These are phyloP conservation scores for Cucurbita ficifolia DNA, from an alignment of 306 rosid species.

Conservation along the genomic window DNA sequence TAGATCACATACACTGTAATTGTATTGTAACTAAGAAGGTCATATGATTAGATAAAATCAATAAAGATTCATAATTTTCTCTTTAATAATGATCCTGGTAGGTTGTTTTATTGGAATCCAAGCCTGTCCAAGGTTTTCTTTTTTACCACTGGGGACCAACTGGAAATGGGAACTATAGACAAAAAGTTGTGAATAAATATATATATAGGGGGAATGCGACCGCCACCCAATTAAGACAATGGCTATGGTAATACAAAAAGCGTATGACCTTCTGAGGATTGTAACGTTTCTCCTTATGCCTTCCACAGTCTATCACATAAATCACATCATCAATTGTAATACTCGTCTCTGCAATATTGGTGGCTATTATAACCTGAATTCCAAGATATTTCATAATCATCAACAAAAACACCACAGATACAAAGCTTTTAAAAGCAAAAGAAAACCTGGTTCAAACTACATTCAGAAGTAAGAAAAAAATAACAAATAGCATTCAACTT, in stretches of 20 bases:
- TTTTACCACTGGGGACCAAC: background rate
- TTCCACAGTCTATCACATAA: constrained; percentile 84
- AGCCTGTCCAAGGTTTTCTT: background rate
- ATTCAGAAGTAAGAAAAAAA: background rate
- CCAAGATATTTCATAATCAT: constrained; percentile 10
- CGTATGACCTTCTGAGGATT: constrained; percentile 66
- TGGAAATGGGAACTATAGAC: background rate
- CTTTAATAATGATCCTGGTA: background rate
- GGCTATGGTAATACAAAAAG: background rate
- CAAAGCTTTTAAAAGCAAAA: background rate
- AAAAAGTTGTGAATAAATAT: background rate
- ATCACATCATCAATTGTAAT: constrained; percentile 90
- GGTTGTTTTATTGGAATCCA: background rate
- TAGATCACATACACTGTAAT: background rate
- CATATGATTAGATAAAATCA: background rate
- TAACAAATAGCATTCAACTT: background rate
- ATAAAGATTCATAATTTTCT: background rate
- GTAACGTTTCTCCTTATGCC: constrained; percentile 89
- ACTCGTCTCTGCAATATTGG: constrained; percentile 96
- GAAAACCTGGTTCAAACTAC: background rate
- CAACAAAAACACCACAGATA: background rate
- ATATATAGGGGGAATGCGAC: background rate
- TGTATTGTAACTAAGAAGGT: background rate
- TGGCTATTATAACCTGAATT: constrained; percentile 72
- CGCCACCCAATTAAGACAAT: background rate